Evolutionary conservation across 164 flowering plant genomes (phyloP).

Genomic region (Litsea cubeba): DNA sequence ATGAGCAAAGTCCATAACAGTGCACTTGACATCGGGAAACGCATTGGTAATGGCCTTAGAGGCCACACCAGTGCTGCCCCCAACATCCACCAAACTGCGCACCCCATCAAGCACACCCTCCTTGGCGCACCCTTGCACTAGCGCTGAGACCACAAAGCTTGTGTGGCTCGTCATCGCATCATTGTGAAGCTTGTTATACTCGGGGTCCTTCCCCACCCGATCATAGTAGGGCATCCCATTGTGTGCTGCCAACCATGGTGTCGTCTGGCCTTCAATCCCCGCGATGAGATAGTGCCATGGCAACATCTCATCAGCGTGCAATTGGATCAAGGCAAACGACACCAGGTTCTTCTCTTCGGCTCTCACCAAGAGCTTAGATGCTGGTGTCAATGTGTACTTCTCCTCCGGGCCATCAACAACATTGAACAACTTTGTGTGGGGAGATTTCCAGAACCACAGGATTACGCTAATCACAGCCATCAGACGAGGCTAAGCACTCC

Average conservation of each 20-base stretch:
- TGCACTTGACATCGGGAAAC: background rate
- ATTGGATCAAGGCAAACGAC: background rate
- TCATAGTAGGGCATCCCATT: conserved; percentile 1
- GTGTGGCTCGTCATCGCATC: conserved; percentile 2
- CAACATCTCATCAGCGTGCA: background rate
- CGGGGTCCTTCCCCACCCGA: background rate
- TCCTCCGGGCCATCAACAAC: background rate
- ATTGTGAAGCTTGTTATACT: background rate
- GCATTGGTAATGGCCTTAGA: background rate
- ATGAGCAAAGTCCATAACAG: background rate
- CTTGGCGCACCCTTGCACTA: background rate
- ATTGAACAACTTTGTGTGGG: conserved; percentile 29
- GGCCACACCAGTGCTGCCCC: background rate
- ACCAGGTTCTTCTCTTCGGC: background rate
- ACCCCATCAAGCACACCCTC: background rate
- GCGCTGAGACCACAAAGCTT: background rate
- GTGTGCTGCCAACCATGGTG: conserved; percentile 39
- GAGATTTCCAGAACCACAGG: no score
- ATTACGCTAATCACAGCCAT: no score
- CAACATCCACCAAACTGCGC: background rate
- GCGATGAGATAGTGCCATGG: background rate
- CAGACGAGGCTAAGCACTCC: no score
- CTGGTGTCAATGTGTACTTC: background rate
- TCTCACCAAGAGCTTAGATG: background rate
- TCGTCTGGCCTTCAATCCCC: background rate